A percentile compares a stretch with the other conserved stretches of the same genome.
These are phyloP conservation scores for Paramecium sexaurelia DNA, from an alignment of 73 alveolate genomes.

Conservation along the genomic window DNA sequence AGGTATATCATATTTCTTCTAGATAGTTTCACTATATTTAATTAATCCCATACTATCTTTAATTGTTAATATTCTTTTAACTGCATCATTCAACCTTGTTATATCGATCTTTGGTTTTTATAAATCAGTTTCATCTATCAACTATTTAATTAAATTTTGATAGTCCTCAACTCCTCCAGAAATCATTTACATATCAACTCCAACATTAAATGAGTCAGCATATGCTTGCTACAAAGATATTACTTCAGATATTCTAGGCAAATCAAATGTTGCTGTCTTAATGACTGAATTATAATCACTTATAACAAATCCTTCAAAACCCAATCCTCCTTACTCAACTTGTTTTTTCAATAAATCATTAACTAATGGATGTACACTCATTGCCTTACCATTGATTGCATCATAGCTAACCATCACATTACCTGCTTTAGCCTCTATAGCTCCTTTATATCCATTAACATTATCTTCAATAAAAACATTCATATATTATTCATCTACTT, in stretches of 20 bases:
- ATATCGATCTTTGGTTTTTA: neutral
- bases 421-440: slow-evolving; percentile 65
- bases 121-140: slow-evolving; percentile 2
- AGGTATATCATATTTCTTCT: neutral
- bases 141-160: neutral
- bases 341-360: slow-evolving; percentile 29
- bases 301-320: slow-evolving; percentile 69
- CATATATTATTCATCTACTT: neutral
- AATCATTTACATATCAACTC: slow-evolving; percentile 75
- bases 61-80: slow-evolving; percentile 70
- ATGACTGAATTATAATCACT: slow-evolving; percentile 68
- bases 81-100: slow-evolving; percentile 73
- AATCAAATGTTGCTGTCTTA: slow-evolving; percentile 65
- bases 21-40: neutral
- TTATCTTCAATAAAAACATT: slow-evolving; percentile 45
- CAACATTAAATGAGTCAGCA: slow-evolving; percentile 58
- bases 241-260: slow-evolving; percentile 59
- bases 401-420: slow-evolving; percentile 69
- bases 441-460: slow-evolving; percentile 66
- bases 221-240: slow-evolving; percentile 61
- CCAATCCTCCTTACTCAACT: neutral
- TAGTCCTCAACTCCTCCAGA: slow-evolving; percentile 50
- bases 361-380: slow-evolving; percentile 67
- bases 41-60: slow-evolving; percentile 65
- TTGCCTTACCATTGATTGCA: slow-evolving; percentile 69